A percentile compares a stretch with the other conserved stretches of the same genome.
These are phyloP conservation scores for Aspergillus biplanus DNA, from an alignment of 495 filamentous ascomycete genomes.

Conservation along the genomic window DNA sequence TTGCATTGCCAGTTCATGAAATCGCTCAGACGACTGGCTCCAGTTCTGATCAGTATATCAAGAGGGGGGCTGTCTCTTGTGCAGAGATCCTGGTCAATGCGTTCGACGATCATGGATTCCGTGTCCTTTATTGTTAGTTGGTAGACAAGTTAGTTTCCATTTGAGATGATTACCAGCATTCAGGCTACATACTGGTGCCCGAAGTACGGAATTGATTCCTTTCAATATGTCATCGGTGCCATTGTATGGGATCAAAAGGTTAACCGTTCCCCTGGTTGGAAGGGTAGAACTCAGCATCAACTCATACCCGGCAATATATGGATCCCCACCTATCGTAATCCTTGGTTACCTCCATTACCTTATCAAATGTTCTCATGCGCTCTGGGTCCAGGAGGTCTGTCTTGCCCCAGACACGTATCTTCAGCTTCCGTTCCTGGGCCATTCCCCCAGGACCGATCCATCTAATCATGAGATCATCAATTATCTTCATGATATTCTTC, in stretches of 20 bases:
- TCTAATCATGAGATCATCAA: too few relatives aligned
- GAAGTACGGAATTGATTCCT: not conserved
- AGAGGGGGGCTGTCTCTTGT: not conserved
- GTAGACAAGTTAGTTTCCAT: not conserved
- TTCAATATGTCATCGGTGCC: not conserved
- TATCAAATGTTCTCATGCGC: not conserved
- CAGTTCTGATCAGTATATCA: not conserved
- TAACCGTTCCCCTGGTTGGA: not conserved
- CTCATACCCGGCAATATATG: not conserved
- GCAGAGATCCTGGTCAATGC: not conserved
- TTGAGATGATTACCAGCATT: not conserved
- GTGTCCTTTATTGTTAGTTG: not conserved
- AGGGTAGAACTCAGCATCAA: not conserved
- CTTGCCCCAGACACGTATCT: not conserved
- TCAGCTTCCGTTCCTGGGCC: not conserved
- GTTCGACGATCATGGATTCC: not conserved
- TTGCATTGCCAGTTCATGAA: constrained; percentile 1
- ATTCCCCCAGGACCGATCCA: not conserved
- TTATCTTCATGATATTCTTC: too few relatives aligned
- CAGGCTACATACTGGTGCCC: not conserved
- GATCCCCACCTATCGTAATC: not conserved
- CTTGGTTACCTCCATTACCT: not conserved
- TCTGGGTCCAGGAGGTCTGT: not conserved
- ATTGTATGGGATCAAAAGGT: not conserved
- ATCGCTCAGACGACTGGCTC: not conserved